These are phyloP conservation scores for Alternaria ventricosa DNA, from an alignment of 2,329 filamentous ascomycete genomes.

Conservation along the genomic window DNA sequence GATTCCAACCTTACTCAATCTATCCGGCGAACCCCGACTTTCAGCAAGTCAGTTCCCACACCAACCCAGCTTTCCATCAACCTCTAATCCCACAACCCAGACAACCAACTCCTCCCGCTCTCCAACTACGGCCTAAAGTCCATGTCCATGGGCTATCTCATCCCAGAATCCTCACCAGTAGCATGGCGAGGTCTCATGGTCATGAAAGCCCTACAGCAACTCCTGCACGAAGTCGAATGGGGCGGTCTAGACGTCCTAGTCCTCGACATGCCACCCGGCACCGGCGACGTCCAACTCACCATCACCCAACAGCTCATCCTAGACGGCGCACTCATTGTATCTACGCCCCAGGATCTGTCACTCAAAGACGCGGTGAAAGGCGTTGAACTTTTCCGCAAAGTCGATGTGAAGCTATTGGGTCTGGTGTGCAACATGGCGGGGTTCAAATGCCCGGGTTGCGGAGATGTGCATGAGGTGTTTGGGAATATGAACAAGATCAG, in stretches of 20 bases:
- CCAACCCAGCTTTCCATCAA: not conserved
- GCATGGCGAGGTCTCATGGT: slow-evolving; percentile 98
- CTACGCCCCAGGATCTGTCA: slow-evolving; percentile 91
- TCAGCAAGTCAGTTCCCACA: slow-evolving; percentile 66
- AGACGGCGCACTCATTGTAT: slow-evolving; percentile 85
- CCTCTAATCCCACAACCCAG: slow-evolving; percentile 48
- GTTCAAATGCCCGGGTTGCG: slow-evolving; percentile 59
- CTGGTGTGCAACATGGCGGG: slow-evolving; percentile 66
- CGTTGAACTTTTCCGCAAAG: slow-evolving; percentile 89
- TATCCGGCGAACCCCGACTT: slow-evolving; percentile 78
- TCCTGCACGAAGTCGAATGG: slow-evolving; percentile 96
- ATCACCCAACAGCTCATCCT: slow-evolving; percentile 93
- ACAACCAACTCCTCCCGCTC: slow-evolving; percentile 82
- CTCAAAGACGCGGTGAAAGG: slow-evolving; percentile 91
- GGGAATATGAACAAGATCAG: slow-evolving; percentile 77
- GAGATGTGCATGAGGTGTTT: slow-evolving; percentile 43
- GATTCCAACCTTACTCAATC: slow-evolving; percentile 85
- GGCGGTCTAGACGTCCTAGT: slow-evolving; percentile 86
- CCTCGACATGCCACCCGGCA: slow-evolving; percentile 90
- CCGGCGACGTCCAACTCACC: slow-evolving; percentile 94
- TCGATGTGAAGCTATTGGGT: slow-evolving; percentile 78
- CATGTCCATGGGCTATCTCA: slow-evolving; percentile 98
- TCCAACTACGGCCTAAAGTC: slow-evolving; percentile 96
- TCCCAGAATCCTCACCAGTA: slow-evolving; percentile 79
- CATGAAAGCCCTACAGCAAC: slow-evolving; percentile 94